These are phyloP conservation scores for Meripilus lineatus DNA, from an alignment of 1,284 basidiomycete species.

Conservation along the genomic window DNA sequence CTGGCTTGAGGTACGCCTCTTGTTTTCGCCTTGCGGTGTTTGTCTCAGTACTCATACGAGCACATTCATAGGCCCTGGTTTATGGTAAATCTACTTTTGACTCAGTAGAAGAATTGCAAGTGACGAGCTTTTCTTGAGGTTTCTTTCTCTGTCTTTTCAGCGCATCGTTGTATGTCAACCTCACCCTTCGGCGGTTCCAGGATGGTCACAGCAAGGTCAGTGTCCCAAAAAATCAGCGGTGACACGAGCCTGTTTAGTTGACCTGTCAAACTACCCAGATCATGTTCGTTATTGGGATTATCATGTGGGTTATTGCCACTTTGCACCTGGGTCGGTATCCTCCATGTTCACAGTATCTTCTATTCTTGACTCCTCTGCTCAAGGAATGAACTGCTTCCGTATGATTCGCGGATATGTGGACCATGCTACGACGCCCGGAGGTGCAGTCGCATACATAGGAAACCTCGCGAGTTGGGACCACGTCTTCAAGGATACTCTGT, in stretches of 20 bases:
- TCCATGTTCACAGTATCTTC: too few species aligned
- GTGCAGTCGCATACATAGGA: background rate
- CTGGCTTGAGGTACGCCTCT: constrained; percentile 5
- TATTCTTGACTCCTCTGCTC: background rate
- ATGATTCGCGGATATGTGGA: constrained; percentile 3
- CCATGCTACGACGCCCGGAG: constrained; percentile 1
- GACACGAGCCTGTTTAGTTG: background rate
- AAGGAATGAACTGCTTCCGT: constrained; percentile 6
- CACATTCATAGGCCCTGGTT: background rate
- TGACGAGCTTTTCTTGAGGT: background rate
- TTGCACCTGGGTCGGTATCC: constrained; percentile 1
- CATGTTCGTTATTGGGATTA: constrained; percentile 1
- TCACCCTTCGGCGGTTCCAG: background rate
- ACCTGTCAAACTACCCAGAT: background rate
- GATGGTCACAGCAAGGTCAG: constrained; percentile 3
- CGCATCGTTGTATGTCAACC: constrained; percentile 1
- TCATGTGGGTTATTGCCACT: constrained; percentile 2
- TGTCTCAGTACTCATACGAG: background rate
- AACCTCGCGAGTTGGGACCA: constrained; percentile 1
- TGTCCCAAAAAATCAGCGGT: too few species aligned
- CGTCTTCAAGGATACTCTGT: constrained; percentile 4
- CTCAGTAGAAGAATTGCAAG: background rate
- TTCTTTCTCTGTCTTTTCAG: constrained; percentile 6
- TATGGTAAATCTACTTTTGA: background rate
- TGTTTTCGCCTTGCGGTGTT: background rate